Conservation (phyloP, 2,329 filamentous ascomycete species). For the Grosmannia clavigera region DNA sequence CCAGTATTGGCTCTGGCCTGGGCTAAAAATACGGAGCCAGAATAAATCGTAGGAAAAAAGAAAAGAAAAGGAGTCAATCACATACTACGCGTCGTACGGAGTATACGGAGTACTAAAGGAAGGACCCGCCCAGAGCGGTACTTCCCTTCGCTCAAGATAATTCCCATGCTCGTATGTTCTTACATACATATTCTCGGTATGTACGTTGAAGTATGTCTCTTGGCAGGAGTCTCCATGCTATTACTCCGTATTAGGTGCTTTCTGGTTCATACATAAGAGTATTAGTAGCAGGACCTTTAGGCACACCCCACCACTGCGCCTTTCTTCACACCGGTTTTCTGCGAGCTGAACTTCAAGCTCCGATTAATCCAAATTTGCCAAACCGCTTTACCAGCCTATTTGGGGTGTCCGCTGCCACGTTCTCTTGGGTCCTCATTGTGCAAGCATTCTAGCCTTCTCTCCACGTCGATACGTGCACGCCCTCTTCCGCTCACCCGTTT, state of each 20-base stretch:
- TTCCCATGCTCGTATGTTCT: background rate
- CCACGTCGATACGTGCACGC: background rate
- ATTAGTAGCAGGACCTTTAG: background rate
- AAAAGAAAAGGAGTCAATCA: background rate
- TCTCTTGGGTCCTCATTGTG: background rate
- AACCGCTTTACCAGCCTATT: background rate
- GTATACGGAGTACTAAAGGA: background rate
- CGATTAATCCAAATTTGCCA: background rate
- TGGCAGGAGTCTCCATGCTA: background rate
- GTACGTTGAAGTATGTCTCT: too few species aligned
- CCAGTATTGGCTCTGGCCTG: background rate
- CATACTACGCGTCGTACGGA: too few species aligned
- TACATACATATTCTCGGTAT: too few species aligned
- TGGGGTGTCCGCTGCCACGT: background rate
- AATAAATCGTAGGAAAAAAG: background rate
- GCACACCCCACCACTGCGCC: background rate
- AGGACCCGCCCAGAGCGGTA: background rate
- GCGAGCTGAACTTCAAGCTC: background rate
- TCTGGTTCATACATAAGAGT: too few species aligned
- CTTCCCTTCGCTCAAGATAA: background rate
- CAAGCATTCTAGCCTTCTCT: background rate
- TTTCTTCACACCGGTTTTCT: background rate
- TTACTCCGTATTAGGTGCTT: background rate
- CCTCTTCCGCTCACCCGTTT: background rate
- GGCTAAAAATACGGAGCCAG: background rate